These are phyloP conservation scores for Penicillium glabrum DNA, from an alignment of 2,329 filamentous ascomycete species.

Conservation along the genomic window DNA sequence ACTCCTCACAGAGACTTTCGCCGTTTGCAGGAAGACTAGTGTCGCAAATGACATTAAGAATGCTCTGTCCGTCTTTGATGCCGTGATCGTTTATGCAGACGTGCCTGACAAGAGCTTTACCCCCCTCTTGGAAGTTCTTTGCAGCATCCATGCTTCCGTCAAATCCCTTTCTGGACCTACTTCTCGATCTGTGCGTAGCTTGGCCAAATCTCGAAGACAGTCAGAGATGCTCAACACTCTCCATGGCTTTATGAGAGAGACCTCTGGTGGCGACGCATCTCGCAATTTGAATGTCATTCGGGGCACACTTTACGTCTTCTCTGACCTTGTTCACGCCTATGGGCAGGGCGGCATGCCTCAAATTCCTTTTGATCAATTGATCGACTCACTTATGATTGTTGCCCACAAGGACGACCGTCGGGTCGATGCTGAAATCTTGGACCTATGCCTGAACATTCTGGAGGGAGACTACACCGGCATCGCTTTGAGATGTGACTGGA, in stretches of 20 bases:
- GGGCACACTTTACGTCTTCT: conserved; percentile 42
- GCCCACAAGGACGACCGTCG: conserved; percentile 38
- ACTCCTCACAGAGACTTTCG: conserved; percentile 39
- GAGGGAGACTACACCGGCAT: conserved; percentile 38
- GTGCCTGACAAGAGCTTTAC: conserved; percentile 40
- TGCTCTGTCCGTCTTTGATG: conserved; percentile 41
- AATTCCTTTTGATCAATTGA: conserved; percentile 37
- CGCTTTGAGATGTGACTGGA: conserved; percentile 34
- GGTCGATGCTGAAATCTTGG: conserved; percentile 41
- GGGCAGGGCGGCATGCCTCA: conserved; percentile 40
- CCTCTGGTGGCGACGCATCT: conserved; percentile 29
- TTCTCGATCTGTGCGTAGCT: conserved; percentile 42
- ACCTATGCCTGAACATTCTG: conserved; percentile 41
- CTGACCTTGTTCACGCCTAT: conserved; percentile 41
- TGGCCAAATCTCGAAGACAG: conserved; percentile 41
- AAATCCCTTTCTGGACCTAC: conserved; percentile 44
- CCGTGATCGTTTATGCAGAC: conserved; percentile 42
- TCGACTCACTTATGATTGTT: conserved; percentile 36
- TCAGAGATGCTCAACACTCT: conserved; percentile 40
- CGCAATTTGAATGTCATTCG: conserved; percentile 43
- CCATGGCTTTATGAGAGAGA: conserved; percentile 36
- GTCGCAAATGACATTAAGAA: conserved; percentile 45
- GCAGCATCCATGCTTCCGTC: conserved; percentile 46
- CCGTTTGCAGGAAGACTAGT: conserved; percentile 42
- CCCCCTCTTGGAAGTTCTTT: conserved; percentile 42